Conservation (phyloP, 2,329 filamentous ascomycete genomes). For the Microdochium trichocladiopsis region DNA sequence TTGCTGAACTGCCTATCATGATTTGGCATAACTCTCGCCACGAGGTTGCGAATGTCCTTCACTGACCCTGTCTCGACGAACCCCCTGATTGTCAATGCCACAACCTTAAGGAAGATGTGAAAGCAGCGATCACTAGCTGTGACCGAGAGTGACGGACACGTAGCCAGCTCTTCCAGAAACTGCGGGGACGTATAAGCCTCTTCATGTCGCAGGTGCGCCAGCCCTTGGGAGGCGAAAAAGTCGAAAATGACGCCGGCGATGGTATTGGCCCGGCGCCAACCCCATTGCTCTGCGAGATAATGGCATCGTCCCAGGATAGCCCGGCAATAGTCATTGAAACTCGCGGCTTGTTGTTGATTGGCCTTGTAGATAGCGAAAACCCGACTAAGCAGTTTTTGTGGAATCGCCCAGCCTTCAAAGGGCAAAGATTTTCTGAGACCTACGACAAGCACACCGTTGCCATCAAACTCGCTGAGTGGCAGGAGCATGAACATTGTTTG, state of each 20-base stretch:
- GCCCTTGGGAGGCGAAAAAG: conserved; percentile 57
- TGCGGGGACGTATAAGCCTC: conserved; percentile 52
- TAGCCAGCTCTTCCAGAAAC: conserved; percentile 51
- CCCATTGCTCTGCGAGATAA: conserved; percentile 57
- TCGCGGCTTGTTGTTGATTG: conserved; percentile 47
- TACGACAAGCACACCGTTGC: conserved; percentile 38
- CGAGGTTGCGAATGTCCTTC: conserved; percentile 55
- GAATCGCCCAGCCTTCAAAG: conserved; percentile 53
- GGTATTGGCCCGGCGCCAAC: conserved; percentile 51
- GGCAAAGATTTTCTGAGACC: conserved; percentile 26
- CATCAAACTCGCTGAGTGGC: conserved; percentile 54
- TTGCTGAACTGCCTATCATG: conserved; percentile 58
- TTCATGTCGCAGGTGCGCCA: conserved; percentile 58
- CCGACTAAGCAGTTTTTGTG: conserved; percentile 47
- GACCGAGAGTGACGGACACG: conserved; percentile 37
- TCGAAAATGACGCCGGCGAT: conserved; percentile 59
- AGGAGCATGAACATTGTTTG: conserved; percentile 51
- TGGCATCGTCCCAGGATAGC: conserved; percentile 54
- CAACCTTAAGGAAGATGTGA: conserved; percentile 59
- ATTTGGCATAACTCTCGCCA: conserved; percentile 57
- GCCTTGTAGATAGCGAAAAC: conserved; percentile 51
- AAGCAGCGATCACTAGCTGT: conserved; percentile 55
- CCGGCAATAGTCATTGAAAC: conserved; percentile 60
- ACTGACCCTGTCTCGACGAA: conserved; percentile 36
- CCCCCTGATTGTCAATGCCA: conserved; percentile 49